These are phyloP conservation scores for Chalciporus sp. DNA, from an alignment of 1,284 basidiomycete species.

Conservation along the genomic window DNA sequence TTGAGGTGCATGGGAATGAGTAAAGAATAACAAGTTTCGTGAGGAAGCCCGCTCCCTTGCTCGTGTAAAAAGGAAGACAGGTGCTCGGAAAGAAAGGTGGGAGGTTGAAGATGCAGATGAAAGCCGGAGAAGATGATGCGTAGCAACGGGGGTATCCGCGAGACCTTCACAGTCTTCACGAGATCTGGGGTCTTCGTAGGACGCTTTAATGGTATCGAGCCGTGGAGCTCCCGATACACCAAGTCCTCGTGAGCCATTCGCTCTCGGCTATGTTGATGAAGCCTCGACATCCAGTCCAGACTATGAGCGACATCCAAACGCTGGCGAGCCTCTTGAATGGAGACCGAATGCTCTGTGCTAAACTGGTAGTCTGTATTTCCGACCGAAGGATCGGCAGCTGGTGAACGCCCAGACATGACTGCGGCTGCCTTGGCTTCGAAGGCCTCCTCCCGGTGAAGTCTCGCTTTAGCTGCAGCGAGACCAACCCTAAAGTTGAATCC, in stretches of 20 bases:
- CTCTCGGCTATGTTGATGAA: constrained; percentile 41
- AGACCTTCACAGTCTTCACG: constrained; percentile 37
- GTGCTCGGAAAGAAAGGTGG: constrained; percentile 60
- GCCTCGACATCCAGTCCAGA: constrained; percentile 75
- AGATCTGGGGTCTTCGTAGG: constrained; percentile 36
- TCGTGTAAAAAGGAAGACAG: constrained; percentile 73
- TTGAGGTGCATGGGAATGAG: constrained; percentile 84
- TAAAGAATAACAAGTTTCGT: constrained; percentile 75
- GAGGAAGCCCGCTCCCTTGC: constrained; percentile 73
- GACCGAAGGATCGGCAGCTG: constrained; percentile 21
- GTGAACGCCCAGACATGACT: constrained; percentile 47
- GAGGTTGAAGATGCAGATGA: constrained; percentile 58
- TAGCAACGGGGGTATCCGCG: constrained; percentile 71
- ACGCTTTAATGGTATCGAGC: constrained; percentile 29
- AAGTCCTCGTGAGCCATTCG: constrained; percentile 31
- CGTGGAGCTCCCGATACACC: constrained; percentile 41
- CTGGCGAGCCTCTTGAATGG: constrained; percentile 73
- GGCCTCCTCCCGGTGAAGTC: constrained; percentile 79
- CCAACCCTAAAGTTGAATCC: constrained; percentile 83
- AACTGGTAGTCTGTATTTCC: constrained; percentile 54
- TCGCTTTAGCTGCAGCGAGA: constrained; percentile 71
- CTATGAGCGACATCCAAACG: constrained; percentile 77
- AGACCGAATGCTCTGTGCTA: constrained; percentile 61
- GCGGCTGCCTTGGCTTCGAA: constrained; percentile 79
- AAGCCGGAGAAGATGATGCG: constrained; percentile 70